phyloP scores from a whole-genome alignment of 306 rosid genomes.

The Boehmeria nivea region DNA sequence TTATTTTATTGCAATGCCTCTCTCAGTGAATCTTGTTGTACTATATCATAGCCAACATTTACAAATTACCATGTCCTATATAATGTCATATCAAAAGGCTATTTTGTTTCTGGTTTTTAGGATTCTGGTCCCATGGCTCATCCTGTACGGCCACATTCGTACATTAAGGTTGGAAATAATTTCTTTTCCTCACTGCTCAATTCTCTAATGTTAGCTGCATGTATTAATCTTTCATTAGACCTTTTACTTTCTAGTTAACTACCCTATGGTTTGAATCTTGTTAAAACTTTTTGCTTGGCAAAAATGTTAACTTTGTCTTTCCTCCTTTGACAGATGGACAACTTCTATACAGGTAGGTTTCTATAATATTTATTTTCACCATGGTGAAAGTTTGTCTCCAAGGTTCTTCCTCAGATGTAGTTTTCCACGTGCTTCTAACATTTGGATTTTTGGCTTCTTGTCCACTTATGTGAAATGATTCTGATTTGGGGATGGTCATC shows the following conservation, averaged over 20 bases:
- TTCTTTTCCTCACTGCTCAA: constrained; percentile 2
- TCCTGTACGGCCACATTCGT: constrained; percentile 97
- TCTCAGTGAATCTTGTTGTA: not conserved
- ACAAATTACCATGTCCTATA: not conserved
- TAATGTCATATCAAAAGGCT: not conserved
- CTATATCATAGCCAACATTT: constrained; percentile 1
- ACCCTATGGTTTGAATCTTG: not conserved
- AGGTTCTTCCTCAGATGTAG: not conserved
- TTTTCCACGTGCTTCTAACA: constrained; percentile 13
- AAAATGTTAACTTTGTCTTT: constrained; percentile 22
- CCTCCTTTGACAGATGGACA: constrained; percentile 82
- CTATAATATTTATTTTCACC: not conserved
- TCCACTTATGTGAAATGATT: constrained; percentile 26
- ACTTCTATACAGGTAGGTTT: constrained; percentile 90
- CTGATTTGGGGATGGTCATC: constrained; percentile 41
- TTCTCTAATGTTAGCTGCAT: constrained; percentile 9
- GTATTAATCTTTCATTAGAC: not conserved
- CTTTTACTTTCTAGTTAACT: not conserved
- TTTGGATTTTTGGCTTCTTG: constrained; percentile 34
- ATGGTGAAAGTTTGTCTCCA: constrained; percentile 7
- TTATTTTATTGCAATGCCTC: not conserved
- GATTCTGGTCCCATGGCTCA: constrained; percentile 99
- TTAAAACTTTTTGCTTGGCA: constrained; percentile 17
- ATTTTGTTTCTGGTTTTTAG: constrained; percentile 38
- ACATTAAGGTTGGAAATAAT: constrained; percentile 73